A percentile compares a stretch with the other conserved stretches of the same genome.
phyloP scores from a whole-genome alignment of 2,329 filamentous ascomycete genomes.

The Aspergillus chevalieri region DNA sequence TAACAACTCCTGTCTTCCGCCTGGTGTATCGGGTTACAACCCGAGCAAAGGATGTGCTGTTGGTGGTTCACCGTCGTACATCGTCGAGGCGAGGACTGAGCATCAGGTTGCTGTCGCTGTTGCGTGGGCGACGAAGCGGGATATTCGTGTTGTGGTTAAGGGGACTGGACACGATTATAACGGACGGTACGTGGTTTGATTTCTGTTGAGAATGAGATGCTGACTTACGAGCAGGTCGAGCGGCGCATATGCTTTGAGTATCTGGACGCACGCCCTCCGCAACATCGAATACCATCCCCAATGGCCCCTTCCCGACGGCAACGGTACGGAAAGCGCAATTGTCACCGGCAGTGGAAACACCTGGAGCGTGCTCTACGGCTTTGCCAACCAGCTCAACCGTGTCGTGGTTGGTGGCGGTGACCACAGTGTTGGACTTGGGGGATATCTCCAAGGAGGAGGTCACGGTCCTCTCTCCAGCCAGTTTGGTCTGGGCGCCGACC shows the following conservation, averaged over 20 bases:
- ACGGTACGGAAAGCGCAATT: conserved; percentile 8
- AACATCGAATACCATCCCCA: conserved; percentile 19
- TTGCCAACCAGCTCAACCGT: conserved; percentile 14
- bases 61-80: conserved; percentile 26
- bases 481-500: conserved; percentile 21
- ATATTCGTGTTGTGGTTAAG: conserved; percentile 23
- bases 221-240: conserved; percentile 25
- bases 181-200: conserved; percentile 12
- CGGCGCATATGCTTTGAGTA: conserved; percentile 39
- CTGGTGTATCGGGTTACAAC: conserved; percentile 16
- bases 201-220: too few relatives aligned
- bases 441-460: conserved; percentile 25
- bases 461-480: conserved; percentile 18
- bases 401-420: conserved; percentile 51
- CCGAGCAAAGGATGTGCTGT: conserved; percentile 20
- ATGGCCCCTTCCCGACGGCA: conserved; percentile 9
- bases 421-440: conserved; percentile 44
- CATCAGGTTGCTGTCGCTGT: conserved; percentile 25
- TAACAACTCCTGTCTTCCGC: conserved; percentile 31
- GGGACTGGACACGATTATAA: conserved; percentile 19
- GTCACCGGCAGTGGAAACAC: conserved; percentile 13
- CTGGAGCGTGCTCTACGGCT: conserved; percentile 9
- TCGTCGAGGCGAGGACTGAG: conserved; percentile 27
- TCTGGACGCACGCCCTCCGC: conserved; percentile 45
- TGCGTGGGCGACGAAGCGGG: conserved; percentile 15